Evolutionary conservation across 768 basidiomycete genomes (phyloP), one percentile per base, ranked within the genome.

Genomic region (Tylopilus sp.): DNA sequence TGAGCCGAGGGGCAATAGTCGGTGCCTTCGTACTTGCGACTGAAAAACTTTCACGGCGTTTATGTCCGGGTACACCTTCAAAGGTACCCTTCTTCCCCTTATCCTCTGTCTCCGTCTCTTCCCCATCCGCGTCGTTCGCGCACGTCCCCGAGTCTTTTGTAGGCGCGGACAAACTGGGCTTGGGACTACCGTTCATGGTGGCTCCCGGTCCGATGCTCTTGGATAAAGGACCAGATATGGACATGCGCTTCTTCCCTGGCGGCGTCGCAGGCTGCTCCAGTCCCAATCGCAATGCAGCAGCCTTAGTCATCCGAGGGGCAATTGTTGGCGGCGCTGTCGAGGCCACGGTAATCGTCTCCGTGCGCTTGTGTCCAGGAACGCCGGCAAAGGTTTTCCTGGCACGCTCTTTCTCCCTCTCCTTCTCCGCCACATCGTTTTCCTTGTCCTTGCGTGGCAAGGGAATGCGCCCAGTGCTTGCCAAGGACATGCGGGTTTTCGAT

Each of bases 41-140:
- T 6, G 80, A 67, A 55, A 93, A 83, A 13, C 79, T 80, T 63
- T 89, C 87, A 23, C 85, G 72, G 48, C 90, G 76, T 69, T 92
- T 92, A 61, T 93, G 90, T 0, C 90, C 90, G 6, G 91, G 90
- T 3, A 92, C 84, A 30, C 88, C 88, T 0, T 86, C 85, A 59
- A 91, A 93, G 0, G 77, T 80, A 28, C 67, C 66, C 66, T 76
- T 78, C 36, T 63, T 68, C 53, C 61, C 60, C 12, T 13, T 36
- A 1, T 22, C 40, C 51, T 68, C 67, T 4, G 52, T 66, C 59
- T 61, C 59, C 23, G 68, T 60, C 31, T 65, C 58, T 40, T 64
- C 61, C 15, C 64, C 66, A 44, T 69, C 64, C 2, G 67, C 64
- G 36, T 64, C 68, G 45, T 56, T 61, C 10, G 66, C 59, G 30